Base-by-base conservation (phyloP, 2,329 filamentous ascomycete genomes). In the Trichoderma hamatum region DNA sequence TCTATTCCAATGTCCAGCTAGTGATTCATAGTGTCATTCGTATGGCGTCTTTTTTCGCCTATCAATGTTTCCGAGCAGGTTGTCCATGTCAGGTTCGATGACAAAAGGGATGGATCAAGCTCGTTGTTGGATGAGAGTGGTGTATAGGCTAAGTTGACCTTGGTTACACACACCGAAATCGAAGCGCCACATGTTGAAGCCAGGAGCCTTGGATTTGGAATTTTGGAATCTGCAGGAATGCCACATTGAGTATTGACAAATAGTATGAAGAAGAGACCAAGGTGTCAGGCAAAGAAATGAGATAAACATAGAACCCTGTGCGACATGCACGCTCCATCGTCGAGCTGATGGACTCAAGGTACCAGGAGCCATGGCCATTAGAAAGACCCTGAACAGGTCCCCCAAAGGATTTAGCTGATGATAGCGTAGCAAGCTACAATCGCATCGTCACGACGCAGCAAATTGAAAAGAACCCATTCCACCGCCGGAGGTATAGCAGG, bases 181-280 rank as follows among this genome's bases (percentile, higher is more conserved):
- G 63, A 69, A 52, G 28, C 55, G 56, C 64, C 68, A 70, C 39
- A 68, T 59, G 19, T 54, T 32, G n/a, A 51, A 70, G 16, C 68
- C 68, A 3, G 68, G n/a, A n/a, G 24, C 56, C 59, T 63, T 68
- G 56, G 68, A 70, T 16, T 32, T 64, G 24, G 68, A 34, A 28
- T 67, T 16, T 32, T 64, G 24, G 68, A 34, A 28, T 67, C 13
- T 49, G 55, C 49, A 16, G 63, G 55, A 16, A 70, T 64, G 24
- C 56, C 68, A 32, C 68, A 70, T 34, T 68, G 68, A 9, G 56
- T 68, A n/a, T 70, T 11, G 21, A 68, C 68, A n/a, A n/a, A n/a
- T n/a, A n/a, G n/a, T n/a, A n/a, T n/a, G n/a, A n/a, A n/a, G n/a
- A n/a, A n/a, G n/a, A n/a, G n/a, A n/a, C n/a, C n/a, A n/a, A n/a